Evolutionary conservation across 305 asterid genomes (phyloP).

Genomic region (Caryopteris hybrid): DNA sequence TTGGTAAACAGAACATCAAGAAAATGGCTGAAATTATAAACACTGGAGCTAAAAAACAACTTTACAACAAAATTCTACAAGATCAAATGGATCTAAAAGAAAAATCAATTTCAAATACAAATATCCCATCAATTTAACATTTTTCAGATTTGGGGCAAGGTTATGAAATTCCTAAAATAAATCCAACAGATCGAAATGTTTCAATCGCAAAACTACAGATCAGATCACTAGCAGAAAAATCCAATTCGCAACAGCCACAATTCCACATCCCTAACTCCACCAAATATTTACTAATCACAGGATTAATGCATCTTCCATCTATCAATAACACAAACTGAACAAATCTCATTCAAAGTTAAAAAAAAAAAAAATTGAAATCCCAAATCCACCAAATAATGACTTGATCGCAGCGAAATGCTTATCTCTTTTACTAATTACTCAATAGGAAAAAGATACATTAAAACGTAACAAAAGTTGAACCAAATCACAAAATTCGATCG

Average conservation of each 20-base stretch:
- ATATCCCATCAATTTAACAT: background rate
- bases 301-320: background rate
- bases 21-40: background rate
- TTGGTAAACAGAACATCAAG: background rate
- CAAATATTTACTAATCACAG: conserved; percentile 2
- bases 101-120: conserved; percentile 4
- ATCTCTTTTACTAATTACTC: background rate
- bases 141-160: background rate
- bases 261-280: background rate
- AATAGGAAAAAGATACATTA: background rate
- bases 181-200: conserved; percentile 21
- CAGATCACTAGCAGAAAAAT: conserved; percentile 7
- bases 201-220: conserved; percentile 17
- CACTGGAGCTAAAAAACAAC: conserved; percentile 1
- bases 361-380: background rate
- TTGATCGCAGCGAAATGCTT: conserved; percentile 10
- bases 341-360: conserved; percentile 2
- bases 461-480: background rate
- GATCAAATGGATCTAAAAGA: conserved; percentile 22
- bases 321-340: background rate
- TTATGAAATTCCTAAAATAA: conserved; percentile 4
- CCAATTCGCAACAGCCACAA: background rate
- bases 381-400: conserved; percentile 7
- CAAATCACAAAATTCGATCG: conserved; percentile 12
- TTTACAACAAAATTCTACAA: background rate